Base-by-base conservation (phyloP, 1,284 basidiomycete genomes). In the Melampsora abietis-canadensis region DNA sequence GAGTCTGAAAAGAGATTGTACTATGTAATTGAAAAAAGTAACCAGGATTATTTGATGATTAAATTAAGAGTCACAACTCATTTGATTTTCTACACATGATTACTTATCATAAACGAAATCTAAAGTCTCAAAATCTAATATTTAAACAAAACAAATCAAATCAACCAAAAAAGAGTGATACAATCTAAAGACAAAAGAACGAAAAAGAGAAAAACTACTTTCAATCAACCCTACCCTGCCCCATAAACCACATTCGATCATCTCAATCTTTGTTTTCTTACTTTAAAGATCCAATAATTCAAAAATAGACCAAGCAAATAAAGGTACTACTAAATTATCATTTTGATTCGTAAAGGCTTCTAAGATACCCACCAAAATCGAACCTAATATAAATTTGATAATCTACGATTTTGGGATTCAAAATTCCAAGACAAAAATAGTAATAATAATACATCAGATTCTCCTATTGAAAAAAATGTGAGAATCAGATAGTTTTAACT, bases 281-380 rank as follows among this genome's bases (percentile, higher is more conserved):
- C 14, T 12, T 54, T 27, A 54, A 54, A 54, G n/a, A 54, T 54
- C 51, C 8, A 68, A 31, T 31, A 69, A 40, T 62, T 69, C 60
- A 27, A 69, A 59, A n/a, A 60, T 62, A 14, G 68, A 47, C 68
- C 68, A 72, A 62, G 68, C 40, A 47, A 62, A 72, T 6, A 72
- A 47, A 7, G 68, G 61, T 37, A 72, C 14, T n/a, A 72, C 47
- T 17, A 72, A 40, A 24, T 72, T 72, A 62, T 72, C 68, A 54
- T 72, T 72, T 44, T 72, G 68, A 8, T 54, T 57, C 2, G 68
- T 72, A 30, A 48, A 64, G 14, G 68, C 60, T 40, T 72, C 68
- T 8, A 72, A 31, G 0, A 30, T n/a, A 2, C 21, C 15, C 34
- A 44, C 44, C 3, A 72, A 30, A 1, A 64, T 14, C n/a, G 61